Evolutionary conservation across 2,329 filamentous ascomycete species (phyloP).

Genomic region (Gliomastix tumulicola): DNA sequence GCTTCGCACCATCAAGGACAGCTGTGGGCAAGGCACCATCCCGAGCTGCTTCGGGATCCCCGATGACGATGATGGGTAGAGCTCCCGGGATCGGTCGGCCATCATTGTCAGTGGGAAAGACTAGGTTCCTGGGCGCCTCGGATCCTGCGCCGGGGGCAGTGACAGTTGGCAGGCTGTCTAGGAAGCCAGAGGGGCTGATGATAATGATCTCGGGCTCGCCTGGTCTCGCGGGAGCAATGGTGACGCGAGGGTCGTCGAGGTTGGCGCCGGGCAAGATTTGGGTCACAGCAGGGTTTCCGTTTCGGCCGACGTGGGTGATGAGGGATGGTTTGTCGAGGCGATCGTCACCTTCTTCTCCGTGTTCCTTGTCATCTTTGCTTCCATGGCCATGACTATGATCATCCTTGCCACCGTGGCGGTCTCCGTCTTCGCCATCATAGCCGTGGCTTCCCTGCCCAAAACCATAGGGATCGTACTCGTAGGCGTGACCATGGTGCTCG

Average conservation of each 20-base stretch:
- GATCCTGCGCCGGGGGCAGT: conserved; percentile 6
- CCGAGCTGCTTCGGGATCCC: conserved; percentile 2
- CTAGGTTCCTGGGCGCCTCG: conserved; percentile 5
- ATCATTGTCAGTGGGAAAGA: conserved; percentile 10
- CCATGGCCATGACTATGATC: no score
- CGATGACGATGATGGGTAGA: conserved; percentile 7
- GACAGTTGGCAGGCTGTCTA: conserved; percentile 7
- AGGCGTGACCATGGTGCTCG: background rate
- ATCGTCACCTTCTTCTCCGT: no score
- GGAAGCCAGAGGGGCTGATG: conserved; percentile 8
- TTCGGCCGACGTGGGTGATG: no score
- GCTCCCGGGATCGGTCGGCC: conserved; percentile 9
- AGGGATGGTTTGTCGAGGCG: no score
- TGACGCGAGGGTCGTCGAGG: conserved; percentile 4
- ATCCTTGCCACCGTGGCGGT: no score
- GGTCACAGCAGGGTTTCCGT: conserved; percentile 5
- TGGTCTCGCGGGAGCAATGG: conserved; percentile 5
- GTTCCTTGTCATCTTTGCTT: no score
- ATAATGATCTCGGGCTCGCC: conserved; percentile 8
- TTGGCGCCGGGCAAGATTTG: conserved; percentile 6
- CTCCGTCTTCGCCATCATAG: background rate
- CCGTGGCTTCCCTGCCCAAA: no score
- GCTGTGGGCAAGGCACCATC: background rate
- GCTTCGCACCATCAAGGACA: background rate
- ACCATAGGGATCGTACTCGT: background rate